Conservation (phyloP, 495 filamentous ascomycete species). For the Evansstolkia leycettana region DNA sequence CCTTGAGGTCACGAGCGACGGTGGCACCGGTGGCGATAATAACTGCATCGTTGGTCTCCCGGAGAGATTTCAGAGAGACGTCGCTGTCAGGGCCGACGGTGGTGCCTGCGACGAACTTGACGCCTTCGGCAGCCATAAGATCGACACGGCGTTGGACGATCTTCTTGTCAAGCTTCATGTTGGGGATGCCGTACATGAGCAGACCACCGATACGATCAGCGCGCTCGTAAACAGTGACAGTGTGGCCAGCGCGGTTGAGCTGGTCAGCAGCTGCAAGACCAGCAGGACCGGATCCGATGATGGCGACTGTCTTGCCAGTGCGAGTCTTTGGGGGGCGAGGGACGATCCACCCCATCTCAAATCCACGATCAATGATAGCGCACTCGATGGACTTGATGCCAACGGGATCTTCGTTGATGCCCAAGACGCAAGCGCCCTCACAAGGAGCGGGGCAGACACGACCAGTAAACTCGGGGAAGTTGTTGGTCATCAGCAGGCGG, state of each 20-base stretch:
- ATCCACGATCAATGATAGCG: constrained; percentile 97
- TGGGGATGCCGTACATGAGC: constrained; percentile 98
- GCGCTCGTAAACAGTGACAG: constrained; percentile 90
- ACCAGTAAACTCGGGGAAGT: constrained; percentile 98
- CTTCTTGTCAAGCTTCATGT: constrained; percentile 99
- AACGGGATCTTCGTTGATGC: constrained; percentile 96
- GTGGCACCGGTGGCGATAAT: constrained; percentile 96
- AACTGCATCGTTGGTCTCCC: constrained; percentile 68
- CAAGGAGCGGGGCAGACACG: constrained; percentile 97
- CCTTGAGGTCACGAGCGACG: constrained; percentile 90
- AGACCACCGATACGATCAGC: constrained; percentile 87
- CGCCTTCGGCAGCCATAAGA: constrained; percentile 88
- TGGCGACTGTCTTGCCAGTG: constrained; percentile 80
- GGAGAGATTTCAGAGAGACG: constrained; percentile 62
- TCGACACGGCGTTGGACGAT: constrained; percentile 93
- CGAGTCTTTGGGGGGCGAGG: constrained; percentile 68
- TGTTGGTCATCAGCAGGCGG: constrained; percentile 95
- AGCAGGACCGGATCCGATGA: constrained; percentile 91
- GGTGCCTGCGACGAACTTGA: constrained; percentile 69
- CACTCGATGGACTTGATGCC: constrained; percentile 99
- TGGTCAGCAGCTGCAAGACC: constrained; percentile 91
- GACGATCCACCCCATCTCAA: constrained; percentile 99
- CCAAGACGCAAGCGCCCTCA: constrained; percentile 93
- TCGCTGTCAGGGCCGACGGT: constrained; percentile 66
- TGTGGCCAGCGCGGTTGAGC: constrained; percentile 87